Conservation (phyloP, 768 basidiomycete species). For the Lactarius psammicola region DNA sequence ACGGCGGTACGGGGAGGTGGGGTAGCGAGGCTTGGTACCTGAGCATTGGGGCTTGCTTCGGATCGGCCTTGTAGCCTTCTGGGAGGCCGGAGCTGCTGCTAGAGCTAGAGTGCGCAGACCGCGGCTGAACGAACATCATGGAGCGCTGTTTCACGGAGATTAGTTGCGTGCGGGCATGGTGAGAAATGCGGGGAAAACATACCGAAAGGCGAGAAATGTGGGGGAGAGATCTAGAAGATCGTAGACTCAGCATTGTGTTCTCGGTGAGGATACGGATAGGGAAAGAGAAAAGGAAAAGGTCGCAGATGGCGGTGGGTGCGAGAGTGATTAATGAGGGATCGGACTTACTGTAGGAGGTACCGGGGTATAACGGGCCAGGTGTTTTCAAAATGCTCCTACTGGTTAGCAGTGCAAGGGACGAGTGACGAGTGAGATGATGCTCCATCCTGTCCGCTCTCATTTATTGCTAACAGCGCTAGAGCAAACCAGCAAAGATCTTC, state of each 20-base stretch:
- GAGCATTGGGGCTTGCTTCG: constrained; percentile 63
- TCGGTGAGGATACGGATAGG: not conserved
- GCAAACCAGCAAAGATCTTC: not conserved
- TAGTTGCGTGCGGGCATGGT: not conserved
- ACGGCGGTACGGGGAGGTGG: constrained; percentile 77
- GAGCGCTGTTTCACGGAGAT: not conserved
- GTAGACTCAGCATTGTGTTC: constrained; percentile 9
- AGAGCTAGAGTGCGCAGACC: constrained; percentile 1
- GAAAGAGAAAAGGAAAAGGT: constrained; percentile 1
- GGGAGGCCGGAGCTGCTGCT: constrained; percentile 32
- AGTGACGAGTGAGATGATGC: not conserved
- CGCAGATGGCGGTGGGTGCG: not conserved
- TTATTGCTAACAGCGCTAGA: not conserved
- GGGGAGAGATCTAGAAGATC: constrained; percentile 6
- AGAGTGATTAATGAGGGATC: not conserved
- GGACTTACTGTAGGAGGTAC: not conserved
- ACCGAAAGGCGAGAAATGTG: constrained; percentile 15
- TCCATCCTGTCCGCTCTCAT: not conserved
- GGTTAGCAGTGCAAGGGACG: not conserved
- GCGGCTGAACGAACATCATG: constrained; percentile 2
- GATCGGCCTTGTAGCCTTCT: constrained; percentile 52
- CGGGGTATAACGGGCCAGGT: not conserved
- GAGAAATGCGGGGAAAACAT: not conserved
- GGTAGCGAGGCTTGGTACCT: constrained; percentile 73
- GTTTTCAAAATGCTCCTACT: not conserved